Base-by-base conservation (phyloP, 495 filamentous ascomycete species). In the Tuber aestivum region DNA sequence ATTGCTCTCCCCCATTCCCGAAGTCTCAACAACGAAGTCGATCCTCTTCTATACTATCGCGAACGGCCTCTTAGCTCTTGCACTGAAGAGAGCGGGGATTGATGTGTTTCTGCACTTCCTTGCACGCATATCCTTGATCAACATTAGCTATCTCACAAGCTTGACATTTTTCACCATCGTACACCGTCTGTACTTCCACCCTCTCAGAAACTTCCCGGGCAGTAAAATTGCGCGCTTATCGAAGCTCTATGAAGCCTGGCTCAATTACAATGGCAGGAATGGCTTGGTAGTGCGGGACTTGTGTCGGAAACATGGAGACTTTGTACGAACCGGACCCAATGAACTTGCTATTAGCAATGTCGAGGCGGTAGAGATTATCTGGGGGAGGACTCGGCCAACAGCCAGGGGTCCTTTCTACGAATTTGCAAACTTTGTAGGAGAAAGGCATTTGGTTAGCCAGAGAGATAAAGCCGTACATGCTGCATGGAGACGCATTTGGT, bases 321-420 rank as follows among this genome's bases (percentile, higher is more conserved):
- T 82, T 23, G 48, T 82, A 12, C 75, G 80, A 32, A 80, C 77
- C 23, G 80, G 75, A 3, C 80, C 80, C 8, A 78, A 82, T 70
- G 78, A 82, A 41, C 37, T 82, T 21, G 71, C 50, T 32, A 72
- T 82, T 1, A 80, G 27, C 35, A 75, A 79, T 72, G 79, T 75
- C 20, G 77, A 81, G 41, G 79, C 77, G 9, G 40, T 81, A 44
- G 70, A 73, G 40, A 72, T 79, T 44, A 72, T 76, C 16, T 76
- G 48, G 37, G 70, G 70, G 48, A 74, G 76, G 23, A 77, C 70
- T n/a, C 79, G 74, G 61, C 50, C 70, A 8, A 74, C 27, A 1
- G 44, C 72, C 8, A 68, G 79, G n/a, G 79, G 75, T 12, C 70
- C 78, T 18, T 79, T 77, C 41, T 79, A 79, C 73, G 77, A 81